Evolutionary conservation across 2,329 filamentous ascomycete species (phyloP).

Genomic region (Phialemoniopsis sp.): DNA sequence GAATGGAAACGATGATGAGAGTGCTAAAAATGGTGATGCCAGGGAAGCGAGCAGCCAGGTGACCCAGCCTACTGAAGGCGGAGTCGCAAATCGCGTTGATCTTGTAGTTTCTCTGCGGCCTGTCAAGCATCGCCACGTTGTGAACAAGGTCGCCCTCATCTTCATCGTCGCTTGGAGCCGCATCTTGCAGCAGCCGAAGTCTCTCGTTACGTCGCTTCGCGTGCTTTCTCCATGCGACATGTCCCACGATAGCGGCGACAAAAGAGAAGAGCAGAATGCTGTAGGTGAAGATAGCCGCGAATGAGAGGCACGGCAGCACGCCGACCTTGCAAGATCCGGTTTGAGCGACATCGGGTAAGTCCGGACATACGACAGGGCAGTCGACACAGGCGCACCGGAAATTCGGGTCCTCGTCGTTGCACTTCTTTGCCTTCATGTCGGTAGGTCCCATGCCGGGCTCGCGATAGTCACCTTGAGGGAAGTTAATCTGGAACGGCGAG

Average conservation of each 20-base stretch:
- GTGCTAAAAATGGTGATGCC: slow-evolving; percentile 75
- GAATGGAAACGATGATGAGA: slow-evolving; percentile 68
- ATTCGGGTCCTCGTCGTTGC: slow-evolving; percentile 81
- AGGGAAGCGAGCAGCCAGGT: slow-evolving; percentile 77
- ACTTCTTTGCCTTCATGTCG: slow-evolving; percentile 73
- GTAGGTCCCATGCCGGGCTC: slow-evolving; percentile 69
- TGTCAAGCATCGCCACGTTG: slow-evolving; percentile 72
- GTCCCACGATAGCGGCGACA: slow-evolving; percentile 63
- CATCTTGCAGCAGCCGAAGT: slow-evolving; percentile 81
- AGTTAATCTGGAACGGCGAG: slow-evolving; percentile 98
- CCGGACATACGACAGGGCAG: slow-evolving; percentile 80
- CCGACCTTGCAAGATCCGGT: slow-evolving; percentile 77
- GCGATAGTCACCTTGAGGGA: slow-evolving; percentile 54
- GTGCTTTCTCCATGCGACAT: slow-evolving; percentile 72
- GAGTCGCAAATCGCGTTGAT: slow-evolving; percentile 80
- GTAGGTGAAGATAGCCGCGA: slow-evolving; percentile 86
- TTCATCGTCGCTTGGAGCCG: slow-evolving; percentile 82
- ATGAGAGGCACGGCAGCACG: slow-evolving; percentile 85
- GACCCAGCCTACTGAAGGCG: slow-evolving; percentile 76
- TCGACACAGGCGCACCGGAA: slow-evolving; percentile 94
- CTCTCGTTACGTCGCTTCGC: slow-evolving; percentile 73
- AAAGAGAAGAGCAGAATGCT: slow-evolving; percentile 67
- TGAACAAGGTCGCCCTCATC: slow-evolving; percentile 85
- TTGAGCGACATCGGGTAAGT: slow-evolving; percentile 70
- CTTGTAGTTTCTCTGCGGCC: slow-evolving; percentile 73